phyloP scores from a whole-genome alignment of 495 filamentous ascomycete species.

The Talaromyces thailandensis region DNA sequence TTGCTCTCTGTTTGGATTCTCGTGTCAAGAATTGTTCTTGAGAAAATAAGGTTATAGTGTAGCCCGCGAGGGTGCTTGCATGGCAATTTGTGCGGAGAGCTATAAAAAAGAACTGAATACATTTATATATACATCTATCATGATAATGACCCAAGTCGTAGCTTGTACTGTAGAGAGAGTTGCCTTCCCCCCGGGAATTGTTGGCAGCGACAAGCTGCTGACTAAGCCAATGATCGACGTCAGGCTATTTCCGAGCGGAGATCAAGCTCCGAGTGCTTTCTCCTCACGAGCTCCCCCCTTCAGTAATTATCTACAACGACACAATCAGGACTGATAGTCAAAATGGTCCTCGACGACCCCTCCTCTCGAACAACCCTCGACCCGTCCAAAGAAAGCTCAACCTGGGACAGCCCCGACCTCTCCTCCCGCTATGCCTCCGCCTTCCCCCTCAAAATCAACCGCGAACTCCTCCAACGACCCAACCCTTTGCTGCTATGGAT shows the following conservation, averaged over 20 bases:
- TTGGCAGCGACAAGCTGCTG: background rate
- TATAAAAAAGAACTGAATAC: background rate
- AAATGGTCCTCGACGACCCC: conserved; percentile 2
- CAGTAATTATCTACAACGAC: background rate
- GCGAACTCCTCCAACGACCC: background rate
- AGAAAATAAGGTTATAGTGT: conserved; percentile 7
- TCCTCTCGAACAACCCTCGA: background rate
- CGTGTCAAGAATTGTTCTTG: background rate
- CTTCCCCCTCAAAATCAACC: conserved; percentile 3
- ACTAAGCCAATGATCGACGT: conserved; percentile 4
- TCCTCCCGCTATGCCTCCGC: background rate
- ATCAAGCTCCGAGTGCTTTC: background rate
- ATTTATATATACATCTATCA: background rate
- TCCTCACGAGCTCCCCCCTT: background rate
- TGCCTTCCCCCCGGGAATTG: background rate
- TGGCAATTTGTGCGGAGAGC: background rate
- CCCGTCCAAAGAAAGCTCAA: background rate
- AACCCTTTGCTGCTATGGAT: conserved; percentile 20
- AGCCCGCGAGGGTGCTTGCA: conserved; percentile 8
- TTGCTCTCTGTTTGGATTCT: background rate
- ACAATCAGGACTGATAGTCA: background rate
- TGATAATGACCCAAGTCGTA: background rate
- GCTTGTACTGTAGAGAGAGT: too few species aligned
- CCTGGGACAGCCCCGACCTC: conserved; percentile 7
- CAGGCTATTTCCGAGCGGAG: conserved; percentile 1